Percentiles rank a stretch among this genome's conserved stretches.
Evolutionary conservation across 1,139 yeast species (phyloP).

Genomic region (Pichia sp.): DNA sequence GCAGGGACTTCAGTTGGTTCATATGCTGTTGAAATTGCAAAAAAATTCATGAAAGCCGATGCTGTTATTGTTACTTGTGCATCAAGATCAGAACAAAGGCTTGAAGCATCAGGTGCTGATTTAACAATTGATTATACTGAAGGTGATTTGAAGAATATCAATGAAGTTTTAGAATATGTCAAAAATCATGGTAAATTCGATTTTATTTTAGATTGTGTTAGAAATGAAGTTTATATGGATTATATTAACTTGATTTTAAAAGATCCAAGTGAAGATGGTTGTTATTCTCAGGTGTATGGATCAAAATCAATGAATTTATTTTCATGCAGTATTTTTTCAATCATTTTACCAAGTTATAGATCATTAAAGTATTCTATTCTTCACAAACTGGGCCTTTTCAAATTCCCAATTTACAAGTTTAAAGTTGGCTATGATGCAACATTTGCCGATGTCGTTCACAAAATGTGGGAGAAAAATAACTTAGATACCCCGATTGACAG

Average conservation of each 20-base stretch:
- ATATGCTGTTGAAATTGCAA: slow-evolving; percentile 53
- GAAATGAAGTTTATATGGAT: slow-evolving; percentile 19
- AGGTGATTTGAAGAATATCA: slow-evolving; percentile 29
- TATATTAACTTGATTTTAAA: slow-evolving; percentile 14
- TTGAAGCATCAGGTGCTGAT: slow-evolving; percentile 21
- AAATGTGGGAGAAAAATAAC: slow-evolving; percentile 38
- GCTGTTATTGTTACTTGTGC: slow-evolving; percentile 42
- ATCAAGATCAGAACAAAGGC: slow-evolving; percentile 18
- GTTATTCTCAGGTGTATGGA: slow-evolving; percentile 33
- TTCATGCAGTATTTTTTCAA: background rate
- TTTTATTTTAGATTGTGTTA: slow-evolving; percentile 27
- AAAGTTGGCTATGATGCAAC: slow-evolving; percentile 10
- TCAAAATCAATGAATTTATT: slow-evolving; percentile 23
- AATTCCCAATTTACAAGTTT: slow-evolving; percentile 2
- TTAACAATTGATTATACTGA: slow-evolving; percentile 22
- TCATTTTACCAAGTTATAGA: slow-evolving; percentile 6
- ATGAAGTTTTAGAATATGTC: slow-evolving; percentile 32
- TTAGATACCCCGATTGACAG: slow-evolving; percentile 49
- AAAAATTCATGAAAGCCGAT: slow-evolving; percentile 38
- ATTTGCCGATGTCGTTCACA: slow-evolving; percentile 19
- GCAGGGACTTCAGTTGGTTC: slow-evolving; percentile 71
- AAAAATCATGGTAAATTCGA: slow-evolving; percentile 38
- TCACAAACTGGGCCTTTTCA: slow-evolving; percentile 1
- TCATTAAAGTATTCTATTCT: slow-evolving; percentile 3
- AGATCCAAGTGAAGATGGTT: slow-evolving; percentile 28